Percentiles rank a stretch among this genome's conserved stretches.
Conservation (phyloP, 495 filamentous ascomycete species). For the Hyaloscypha finlandica region DNA sequence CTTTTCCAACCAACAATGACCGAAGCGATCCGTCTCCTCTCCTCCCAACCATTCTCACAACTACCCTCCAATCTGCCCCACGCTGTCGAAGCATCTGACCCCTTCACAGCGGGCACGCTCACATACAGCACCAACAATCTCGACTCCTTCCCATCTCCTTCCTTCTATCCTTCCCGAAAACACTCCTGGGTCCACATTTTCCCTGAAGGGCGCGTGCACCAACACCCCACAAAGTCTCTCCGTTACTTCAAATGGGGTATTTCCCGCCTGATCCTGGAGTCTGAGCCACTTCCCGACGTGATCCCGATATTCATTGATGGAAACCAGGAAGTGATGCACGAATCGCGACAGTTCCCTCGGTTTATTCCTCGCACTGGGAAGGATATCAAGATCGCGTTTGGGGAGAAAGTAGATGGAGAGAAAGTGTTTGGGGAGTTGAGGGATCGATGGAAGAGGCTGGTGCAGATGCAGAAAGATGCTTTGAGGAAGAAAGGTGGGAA, state of each 20-base stretch:
- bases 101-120: slow-evolving; percentile 55
- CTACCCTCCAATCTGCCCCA: slow-evolving; percentile 32
- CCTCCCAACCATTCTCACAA: slow-evolving; percentile 54
- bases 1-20: slow-evolving; percentile 89
- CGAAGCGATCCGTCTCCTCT: slow-evolving; percentile 81
- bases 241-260: slow-evolving; percentile 99
- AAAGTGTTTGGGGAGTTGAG: slow-evolving; percentile 67
- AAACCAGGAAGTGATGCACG: slow-evolving; percentile 80
- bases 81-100: slow-evolving; percentile 54
- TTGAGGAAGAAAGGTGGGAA: slow-evolving; percentile 24
- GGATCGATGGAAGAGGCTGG: slow-evolving; percentile 66
- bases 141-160: slow-evolving; percentile 60
- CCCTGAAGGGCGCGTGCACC: slow-evolving; percentile 91
- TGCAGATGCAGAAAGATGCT: slow-evolving; percentile 35
- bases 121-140: slow-evolving; percentile 65
- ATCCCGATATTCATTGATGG: slow-evolving; percentile 96
- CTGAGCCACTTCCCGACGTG: slow-evolving; percentile 77
- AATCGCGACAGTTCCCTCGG: slow-evolving; percentile 74
- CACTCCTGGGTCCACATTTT: slow-evolving; percentile 92
- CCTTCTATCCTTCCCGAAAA: slow-evolving; percentile 51
- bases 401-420: slow-evolving; percentile 61
- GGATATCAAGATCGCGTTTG: slow-evolving; percentile 73
- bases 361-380: slow-evolving; percentile 78
- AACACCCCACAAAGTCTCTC: slow-evolving; percentile 75
- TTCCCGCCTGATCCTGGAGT: slow-evolving; percentile 83